Conservation (phyloP, 352 stramenopile species). For the Blastocystis sp. region DNA sequence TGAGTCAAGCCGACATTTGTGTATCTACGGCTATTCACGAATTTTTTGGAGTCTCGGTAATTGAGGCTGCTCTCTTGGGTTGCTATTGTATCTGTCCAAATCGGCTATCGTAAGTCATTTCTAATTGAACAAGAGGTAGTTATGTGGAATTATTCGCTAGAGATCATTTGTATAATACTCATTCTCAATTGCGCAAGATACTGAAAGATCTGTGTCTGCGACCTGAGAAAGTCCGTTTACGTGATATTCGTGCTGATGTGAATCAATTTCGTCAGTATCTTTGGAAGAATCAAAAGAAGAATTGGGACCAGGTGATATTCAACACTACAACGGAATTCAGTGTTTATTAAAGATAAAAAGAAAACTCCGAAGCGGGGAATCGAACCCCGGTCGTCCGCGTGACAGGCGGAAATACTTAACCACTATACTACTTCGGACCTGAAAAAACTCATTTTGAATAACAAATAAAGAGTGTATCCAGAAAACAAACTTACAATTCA, state of each 20-base stretch:
- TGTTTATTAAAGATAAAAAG: background rate
- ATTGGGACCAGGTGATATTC: constrained; percentile 64
- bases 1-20: constrained; percentile 67
- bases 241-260: constrained; percentile 33
- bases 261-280: constrained; percentile 65
- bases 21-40: constrained; percentile 70
- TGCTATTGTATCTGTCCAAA: constrained; percentile 70
- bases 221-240: constrained; percentile 62
- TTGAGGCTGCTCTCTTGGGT: constrained; percentile 68
- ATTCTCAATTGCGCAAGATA: constrained; percentile 68
- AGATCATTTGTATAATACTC: constrained; percentile 67
- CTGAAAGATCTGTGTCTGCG: constrained; percentile 67
- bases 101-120: constrained; percentile 66
- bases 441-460: background rate
- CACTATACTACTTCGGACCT: constrained; percentile 59
- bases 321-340: no score
- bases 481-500: background rate
- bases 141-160: constrained; percentile 53
- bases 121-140: background rate
- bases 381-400: constrained; percentile 58
- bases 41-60: constrained; percentile 70
- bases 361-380: constrained; percentile 58
- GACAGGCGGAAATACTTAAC: constrained; percentile 61
- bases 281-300: constrained; percentile 63
- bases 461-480: background rate